Conservation (phyloP, 2,329 filamentous ascomycete species). For the Pezicula radicicola region DNA sequence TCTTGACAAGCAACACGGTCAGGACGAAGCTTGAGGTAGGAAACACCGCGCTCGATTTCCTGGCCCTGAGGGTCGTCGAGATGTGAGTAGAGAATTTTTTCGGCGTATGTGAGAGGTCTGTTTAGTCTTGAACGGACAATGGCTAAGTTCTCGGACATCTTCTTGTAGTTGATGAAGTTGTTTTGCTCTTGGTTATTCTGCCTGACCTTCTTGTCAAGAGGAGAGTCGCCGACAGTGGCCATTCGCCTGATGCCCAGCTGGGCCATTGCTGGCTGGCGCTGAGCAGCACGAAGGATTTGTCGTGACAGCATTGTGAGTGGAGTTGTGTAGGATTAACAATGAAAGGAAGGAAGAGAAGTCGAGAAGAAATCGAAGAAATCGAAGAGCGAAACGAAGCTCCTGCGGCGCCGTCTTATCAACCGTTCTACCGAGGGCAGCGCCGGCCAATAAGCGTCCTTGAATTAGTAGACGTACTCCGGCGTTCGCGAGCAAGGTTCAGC, state of each 20-base stretch:
- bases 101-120: slow-evolving; percentile 88
- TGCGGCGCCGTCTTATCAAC: not conserved
- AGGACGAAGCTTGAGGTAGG: slow-evolving; percentile 93
- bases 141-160: slow-evolving; percentile 96
- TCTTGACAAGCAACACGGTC: slow-evolving; percentile 99
- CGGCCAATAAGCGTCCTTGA: not conserved
- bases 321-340: slow-evolving; percentile 7
- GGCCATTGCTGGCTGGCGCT: slow-evolving; percentile 52
- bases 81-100: slow-evolving; percentile 99
- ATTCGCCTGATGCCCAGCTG: slow-evolving; percentile 67
- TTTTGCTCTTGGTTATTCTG: slow-evolving; percentile 96
- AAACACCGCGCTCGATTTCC: slow-evolving; percentile 92
- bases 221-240: slow-evolving; percentile 81
- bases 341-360: slow-evolving; percentile 10
- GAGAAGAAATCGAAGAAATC: slow-evolving; percentile 6
- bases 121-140: slow-evolving; percentile 89
- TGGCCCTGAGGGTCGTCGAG: slow-evolving; percentile 94
- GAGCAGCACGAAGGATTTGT: slow-evolving; percentile 66
- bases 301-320: slow-evolving; percentile 63
- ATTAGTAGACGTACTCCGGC: not conserved
- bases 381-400: slow-evolving; percentile 3
- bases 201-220: slow-evolving; percentile 92
- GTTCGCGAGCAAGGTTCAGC: not conserved
- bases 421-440: not conserved
- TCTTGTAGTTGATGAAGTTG: slow-evolving; percentile 99